Conservation (phyloP, 306 rosid species). For the Senna siamea region DNA sequence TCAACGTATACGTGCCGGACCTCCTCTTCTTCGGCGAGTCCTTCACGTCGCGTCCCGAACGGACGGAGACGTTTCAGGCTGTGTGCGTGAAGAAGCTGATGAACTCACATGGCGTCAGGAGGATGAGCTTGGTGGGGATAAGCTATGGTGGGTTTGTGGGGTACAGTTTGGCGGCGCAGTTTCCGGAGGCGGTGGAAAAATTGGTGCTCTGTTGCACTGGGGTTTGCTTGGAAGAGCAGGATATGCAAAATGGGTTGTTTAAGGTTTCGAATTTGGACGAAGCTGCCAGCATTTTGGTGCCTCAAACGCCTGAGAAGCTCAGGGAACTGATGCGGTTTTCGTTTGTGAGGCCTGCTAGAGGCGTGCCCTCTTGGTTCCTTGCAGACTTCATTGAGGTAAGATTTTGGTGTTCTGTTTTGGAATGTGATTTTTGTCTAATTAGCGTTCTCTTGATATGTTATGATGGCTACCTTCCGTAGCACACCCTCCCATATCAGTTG, state of each 20-base stretch:
- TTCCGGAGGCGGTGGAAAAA: slow-evolving; percentile 62
- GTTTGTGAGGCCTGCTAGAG: slow-evolving; percentile 59
- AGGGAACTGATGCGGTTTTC: slow-evolving; percentile 62
- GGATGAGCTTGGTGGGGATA: slow-evolving; percentile 64
- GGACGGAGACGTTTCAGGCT: slow-evolving; percentile 71
- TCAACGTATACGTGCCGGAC: slow-evolving; percentile 79
- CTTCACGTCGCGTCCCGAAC: slow-evolving; percentile 50
- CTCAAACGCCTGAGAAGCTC: slow-evolving; percentile 70
- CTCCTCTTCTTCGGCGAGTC: slow-evolving; percentile 80
- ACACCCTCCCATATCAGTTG: too few relatives aligned
- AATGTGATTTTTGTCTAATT: too few relatives aligned
- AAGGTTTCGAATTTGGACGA: slow-evolving; percentile 62
- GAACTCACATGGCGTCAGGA: slow-evolving; percentile 54
- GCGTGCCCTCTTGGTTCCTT: slow-evolving; percentile 65
- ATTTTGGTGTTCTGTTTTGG: not conserved
- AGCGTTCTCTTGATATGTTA: too few relatives aligned
- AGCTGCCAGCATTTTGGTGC: slow-evolving; percentile 65
- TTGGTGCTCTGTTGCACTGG: slow-evolving; percentile 71
- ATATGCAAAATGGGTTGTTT: slow-evolving; percentile 60
- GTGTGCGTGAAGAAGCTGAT: slow-evolving; percentile 49
- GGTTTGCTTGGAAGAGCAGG: slow-evolving; percentile 72
- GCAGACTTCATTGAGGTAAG: slow-evolving; percentile 65
- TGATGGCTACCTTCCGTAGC: too few relatives aligned
- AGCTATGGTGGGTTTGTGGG: slow-evolving; percentile 86
- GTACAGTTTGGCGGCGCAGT: slow-evolving; percentile 63